These are phyloP conservation scores for Plasmodium reichenowi DNA, from an alignment of 169 alveolate genomes.

Conservation along the genomic window DNA sequence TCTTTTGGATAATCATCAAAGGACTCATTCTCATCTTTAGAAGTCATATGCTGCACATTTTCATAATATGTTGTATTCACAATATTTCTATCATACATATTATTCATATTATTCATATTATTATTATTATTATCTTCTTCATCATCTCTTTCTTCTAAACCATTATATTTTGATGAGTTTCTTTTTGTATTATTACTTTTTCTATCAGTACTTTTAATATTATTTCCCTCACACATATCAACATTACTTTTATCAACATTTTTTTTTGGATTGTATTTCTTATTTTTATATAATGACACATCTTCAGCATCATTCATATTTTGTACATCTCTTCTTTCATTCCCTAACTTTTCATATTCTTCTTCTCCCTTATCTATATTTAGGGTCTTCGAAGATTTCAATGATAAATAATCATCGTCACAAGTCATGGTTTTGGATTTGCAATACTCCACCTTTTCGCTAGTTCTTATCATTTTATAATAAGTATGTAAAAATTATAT, in stretches of 20 bases:
- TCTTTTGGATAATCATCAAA: neutral
- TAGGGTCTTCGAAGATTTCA: slow-evolving; percentile 22
- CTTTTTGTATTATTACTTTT: slow-evolving; percentile 1
- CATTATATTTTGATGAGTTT: neutral
- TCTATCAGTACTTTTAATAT: neutral
- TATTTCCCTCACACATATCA: neutral
- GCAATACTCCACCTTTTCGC: slow-evolving; percentile 24
- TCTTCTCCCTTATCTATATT: slow-evolving; percentile 9
- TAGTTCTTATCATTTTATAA: slow-evolving; percentile 30
- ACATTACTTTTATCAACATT: neutral
- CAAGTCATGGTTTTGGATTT: slow-evolving; percentile 46
- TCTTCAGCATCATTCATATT: slow-evolving; percentile 1
- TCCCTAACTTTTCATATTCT: neutral
- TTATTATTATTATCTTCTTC: neutral
- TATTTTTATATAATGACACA: slow-evolving; percentile 1
- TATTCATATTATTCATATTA: neutral
- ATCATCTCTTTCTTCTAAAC: neutral
- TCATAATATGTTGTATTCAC: slow-evolving; percentile 44
- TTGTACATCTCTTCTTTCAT: neutral
- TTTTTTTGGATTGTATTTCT: neutral
- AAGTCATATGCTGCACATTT: neutral
- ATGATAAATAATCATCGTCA: slow-evolving; percentile 15
- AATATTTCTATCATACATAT: slow-evolving; percentile 21
- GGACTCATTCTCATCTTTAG: neutral
- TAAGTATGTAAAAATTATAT: slow-evolving; percentile 1